A percentile compares a stretch with the other conserved stretches of the same genome.
phyloP scores from a whole-genome alignment of 1,139 yeast genomes.

The Geotrichum klebahnii region DNA sequence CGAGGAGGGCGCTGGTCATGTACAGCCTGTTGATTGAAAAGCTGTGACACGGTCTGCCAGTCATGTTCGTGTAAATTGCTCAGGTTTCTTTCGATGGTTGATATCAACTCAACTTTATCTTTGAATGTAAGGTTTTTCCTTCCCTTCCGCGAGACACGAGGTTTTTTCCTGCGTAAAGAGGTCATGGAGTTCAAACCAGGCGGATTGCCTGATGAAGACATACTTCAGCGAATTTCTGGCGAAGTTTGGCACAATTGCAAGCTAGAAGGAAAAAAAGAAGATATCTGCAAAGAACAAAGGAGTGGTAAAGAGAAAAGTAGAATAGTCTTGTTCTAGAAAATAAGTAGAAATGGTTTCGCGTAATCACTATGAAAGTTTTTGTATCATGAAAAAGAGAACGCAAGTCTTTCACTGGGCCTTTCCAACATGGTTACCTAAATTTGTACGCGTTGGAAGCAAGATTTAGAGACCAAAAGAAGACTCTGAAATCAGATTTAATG shows the following conservation, averaged over 20 bases:
- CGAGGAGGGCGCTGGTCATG: constrained; percentile 16
- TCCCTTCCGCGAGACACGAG: constrained; percentile 17
- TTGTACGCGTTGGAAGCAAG: too few relatives aligned
- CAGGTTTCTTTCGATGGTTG: constrained; percentile 11
- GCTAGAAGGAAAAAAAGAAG: too few relatives aligned
- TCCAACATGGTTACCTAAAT: too few relatives aligned
- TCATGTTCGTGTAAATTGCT: constrained; percentile 16
- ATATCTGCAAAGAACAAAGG: too few relatives aligned
- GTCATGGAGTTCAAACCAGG: neutral
- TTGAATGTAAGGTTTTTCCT: constrained; percentile 15
- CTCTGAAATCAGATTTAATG: too few relatives aligned
- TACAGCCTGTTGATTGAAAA: constrained; percentile 15
- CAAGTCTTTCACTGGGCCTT: too few relatives aligned
- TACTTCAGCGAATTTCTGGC: neutral
- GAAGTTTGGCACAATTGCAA: neutral
- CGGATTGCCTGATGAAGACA: constrained; percentile 3
- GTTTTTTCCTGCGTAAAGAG: constrained; percentile 12
- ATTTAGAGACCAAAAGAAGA: too few relatives aligned
- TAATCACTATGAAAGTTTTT: too few relatives aligned
- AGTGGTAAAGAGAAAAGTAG: too few relatives aligned
- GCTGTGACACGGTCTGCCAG: constrained; percentile 15
- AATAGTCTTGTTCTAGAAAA: too few relatives aligned
- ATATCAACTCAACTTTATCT: constrained; percentile 17
- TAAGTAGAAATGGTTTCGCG: too few relatives aligned
- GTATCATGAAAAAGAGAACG: too few relatives aligned